Base-by-base conservation (phyloP, 495 filamentous ascomycete genomes). In the Jackrogersella minutella region DNA sequence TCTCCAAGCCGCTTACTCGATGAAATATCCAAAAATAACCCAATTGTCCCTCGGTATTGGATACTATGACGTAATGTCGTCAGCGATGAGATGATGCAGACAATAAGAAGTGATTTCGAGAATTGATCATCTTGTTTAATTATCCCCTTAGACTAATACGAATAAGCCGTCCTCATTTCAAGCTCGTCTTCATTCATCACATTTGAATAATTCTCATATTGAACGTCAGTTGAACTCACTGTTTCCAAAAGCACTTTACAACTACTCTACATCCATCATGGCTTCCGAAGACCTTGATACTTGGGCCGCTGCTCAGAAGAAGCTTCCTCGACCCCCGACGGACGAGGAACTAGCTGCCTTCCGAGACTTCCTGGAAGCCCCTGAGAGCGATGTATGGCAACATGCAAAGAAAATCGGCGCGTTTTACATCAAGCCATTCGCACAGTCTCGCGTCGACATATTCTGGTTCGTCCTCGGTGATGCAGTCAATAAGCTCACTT, bases 381-480 rank as follows among this genome's bases (percentile, higher is more conserved):
- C 62, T 1, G 14, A 8, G n/a, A 51, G 43, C 16, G 52, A 56
- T 10, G 33, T 65, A 26, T 58, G 41, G 44, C 62, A 31, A 6
- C 52, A 47, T 9, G 62, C 62, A 21, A 52, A 34, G 21, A 41
- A 59, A 19, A 14, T 65, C 21, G 54, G 14, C 19, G 30, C 41
- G n/a, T 41, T 58, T 16, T 51, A 51, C 26, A 41, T 61, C 21
- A 61, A 61, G 46, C 43, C 58, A 3, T 43, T 61, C 10, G 58
- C 16, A 1, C 31, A 61, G 19, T 51, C 58, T n/a, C 58, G 58
- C 14, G 13, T 61, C n/a, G 44, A 51, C n/a, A 40, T 51, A 31
- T 51, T 61, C 31, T 61, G 58, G 58, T 51, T 51, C 21, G 41
- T 51, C 2, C 51, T 63, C 8, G 49, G 28, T 26, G 59, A 63